Evolutionary conservation across 306 rosid genomes (phyloP).

Genomic region (Quillaja saponaria): DNA sequence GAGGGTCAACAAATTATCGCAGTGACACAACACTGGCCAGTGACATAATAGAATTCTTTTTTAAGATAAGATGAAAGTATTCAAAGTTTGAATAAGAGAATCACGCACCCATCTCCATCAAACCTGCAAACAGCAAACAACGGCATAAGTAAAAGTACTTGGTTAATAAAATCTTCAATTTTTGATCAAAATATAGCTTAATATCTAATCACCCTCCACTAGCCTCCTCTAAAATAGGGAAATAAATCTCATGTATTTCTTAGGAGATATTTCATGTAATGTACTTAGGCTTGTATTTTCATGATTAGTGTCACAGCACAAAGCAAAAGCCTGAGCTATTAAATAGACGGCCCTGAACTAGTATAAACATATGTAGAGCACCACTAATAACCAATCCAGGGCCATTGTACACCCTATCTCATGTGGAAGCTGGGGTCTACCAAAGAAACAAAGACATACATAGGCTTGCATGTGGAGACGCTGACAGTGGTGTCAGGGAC

Average conservation of each 20-base stretch:
- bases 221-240: neutral
- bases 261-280: neutral
- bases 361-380: too few relatives aligned
- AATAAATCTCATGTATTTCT: slow-evolving; percentile 3
- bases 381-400: too few relatives aligned
- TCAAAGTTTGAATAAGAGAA: slow-evolving; percentile 19
- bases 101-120: slow-evolving; percentile 95
- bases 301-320: too few relatives aligned
- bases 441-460: too few relatives aligned
- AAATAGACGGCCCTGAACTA: too few relatives aligned
- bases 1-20: slow-evolving; percentile 9
- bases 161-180: slow-evolving; percentile 14
- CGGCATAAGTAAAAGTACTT: slow-evolving; percentile 31
- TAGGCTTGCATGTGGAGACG: too few relatives aligned
- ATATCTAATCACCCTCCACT: neutral
- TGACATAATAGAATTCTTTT: slow-evolving; percentile 13
- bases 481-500: too few relatives aligned
- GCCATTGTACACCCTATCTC: too few relatives aligned
- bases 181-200: slow-evolving; percentile 13
- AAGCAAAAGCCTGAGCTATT: too few relatives aligned
- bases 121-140: slow-evolving; percentile 65
- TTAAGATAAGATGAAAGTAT: slow-evolving; percentile 24
- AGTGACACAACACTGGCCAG: neutral
- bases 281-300: too few relatives aligned
- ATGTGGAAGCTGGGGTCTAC: too few relatives aligned